Conservation (phyloP, 208 protist species). For the Leishmania martiniquensis region DNA sequence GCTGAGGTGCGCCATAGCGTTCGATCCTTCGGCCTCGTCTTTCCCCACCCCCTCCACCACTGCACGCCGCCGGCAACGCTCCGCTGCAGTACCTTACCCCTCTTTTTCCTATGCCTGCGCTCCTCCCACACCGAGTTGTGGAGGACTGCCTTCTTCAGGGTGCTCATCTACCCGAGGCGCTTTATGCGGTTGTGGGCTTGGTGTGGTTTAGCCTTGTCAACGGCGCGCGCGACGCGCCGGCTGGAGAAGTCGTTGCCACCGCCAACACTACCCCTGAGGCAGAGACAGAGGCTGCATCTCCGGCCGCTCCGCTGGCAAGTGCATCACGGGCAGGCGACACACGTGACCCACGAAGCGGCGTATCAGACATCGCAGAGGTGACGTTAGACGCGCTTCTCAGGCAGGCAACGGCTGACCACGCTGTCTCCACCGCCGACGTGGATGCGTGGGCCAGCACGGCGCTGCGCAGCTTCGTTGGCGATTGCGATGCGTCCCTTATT, state of each 20-base stretch:
- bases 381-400: neutral
- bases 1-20: neutral
- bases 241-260: neutral
- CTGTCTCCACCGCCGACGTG: neutral
- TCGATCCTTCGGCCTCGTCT: neutral
- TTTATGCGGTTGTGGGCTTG: conserved; percentile 22
- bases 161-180: conserved; percentile 12
- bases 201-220: conserved; percentile 28
- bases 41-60: neutral
- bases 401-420: neutral
- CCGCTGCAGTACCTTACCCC: neutral
- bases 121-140: conserved; percentile 3
- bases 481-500: neutral
- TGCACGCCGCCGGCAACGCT: neutral
- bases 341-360: neutral
- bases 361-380: neutral
- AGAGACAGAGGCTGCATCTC: neutral
- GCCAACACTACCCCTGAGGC: neutral
- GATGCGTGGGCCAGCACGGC: neutral
- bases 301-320: neutral
- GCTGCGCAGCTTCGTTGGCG: neutral
- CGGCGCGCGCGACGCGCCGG: neutral
- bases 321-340: neutral
- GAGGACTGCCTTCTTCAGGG: conserved; percentile 24
- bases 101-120: conserved; percentile 1